These are phyloP conservation scores for Gonapodya sp. DNA, from an alignment of 192 early-diverging fungal species.

Conservation along the genomic window DNA sequence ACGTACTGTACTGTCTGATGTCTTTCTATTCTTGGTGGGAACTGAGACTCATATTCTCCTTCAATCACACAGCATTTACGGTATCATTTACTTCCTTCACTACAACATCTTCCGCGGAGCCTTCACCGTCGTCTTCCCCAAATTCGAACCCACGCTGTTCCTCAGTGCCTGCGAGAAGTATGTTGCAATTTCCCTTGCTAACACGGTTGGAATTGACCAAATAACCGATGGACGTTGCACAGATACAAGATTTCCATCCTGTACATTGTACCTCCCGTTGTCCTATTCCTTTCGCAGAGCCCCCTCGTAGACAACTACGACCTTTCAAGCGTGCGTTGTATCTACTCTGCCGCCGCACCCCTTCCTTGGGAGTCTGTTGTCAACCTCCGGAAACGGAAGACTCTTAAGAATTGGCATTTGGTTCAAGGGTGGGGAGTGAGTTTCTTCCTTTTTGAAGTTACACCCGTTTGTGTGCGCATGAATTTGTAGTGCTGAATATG, in stretches of 20 bases:
- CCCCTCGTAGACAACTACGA: conserved; percentile 67
- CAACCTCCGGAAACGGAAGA: conserved; percentile 4
- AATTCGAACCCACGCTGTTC: not conserved
- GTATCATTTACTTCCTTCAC: not conserved
- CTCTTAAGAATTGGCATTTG: not conserved
- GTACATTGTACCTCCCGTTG: conserved; percentile 55
- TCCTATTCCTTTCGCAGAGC: conserved; percentile 65
- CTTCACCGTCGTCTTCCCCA: not conserved
- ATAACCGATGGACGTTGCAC: too few species aligned
- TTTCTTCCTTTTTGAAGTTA: not conserved
- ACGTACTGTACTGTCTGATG: too few species aligned
- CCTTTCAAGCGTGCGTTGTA: conserved; percentile 46
- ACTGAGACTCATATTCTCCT: too few species aligned
- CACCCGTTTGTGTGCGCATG: conserved; percentile 12
- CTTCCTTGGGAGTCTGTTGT: conserved; percentile 23
- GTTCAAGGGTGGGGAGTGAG: conserved; percentile 19
- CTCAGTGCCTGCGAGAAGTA: not conserved
- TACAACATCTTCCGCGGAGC: not conserved
- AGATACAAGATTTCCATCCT: conserved; percentile 1
- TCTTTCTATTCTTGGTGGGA: too few species aligned
- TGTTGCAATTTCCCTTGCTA: too few species aligned
- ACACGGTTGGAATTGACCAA: too few species aligned
- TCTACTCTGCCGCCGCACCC: conserved; percentile 75
- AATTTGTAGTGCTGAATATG: not conserved
- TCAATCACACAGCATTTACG: not conserved